Evolutionary conservation across 345 rosid species (phyloP).

Genomic region (Euclidium syriacum): DNA sequence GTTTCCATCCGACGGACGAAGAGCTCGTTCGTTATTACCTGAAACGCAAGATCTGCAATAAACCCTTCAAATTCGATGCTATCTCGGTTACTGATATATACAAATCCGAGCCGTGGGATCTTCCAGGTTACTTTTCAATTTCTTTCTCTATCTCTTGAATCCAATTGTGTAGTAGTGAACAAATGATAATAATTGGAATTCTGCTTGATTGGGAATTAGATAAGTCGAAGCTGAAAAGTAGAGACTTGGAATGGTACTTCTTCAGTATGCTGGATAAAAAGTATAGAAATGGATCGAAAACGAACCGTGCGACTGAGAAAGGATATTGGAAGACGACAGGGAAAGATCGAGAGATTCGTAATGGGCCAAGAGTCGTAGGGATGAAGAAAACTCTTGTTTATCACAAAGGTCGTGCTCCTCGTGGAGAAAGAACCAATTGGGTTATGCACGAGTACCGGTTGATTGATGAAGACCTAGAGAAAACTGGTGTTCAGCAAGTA

Average conservation of each 20-base stretch:
- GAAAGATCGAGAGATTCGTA: slow-evolving; percentile 63
- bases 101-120: slow-evolving; percentile 95
- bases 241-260: slow-evolving; percentile 97
- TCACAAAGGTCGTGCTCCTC: slow-evolving; percentile 85
- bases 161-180: neutral
- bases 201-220: slow-evolving; percentile 28
- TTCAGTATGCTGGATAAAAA: slow-evolving; percentile 77
- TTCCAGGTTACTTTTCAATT: slow-evolving; percentile 48
- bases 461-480: slow-evolving; percentile 50
- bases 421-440: slow-evolving; percentile 81
- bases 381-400: slow-evolving; percentile 99
- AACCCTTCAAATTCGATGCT: slow-evolving; percentile 62
- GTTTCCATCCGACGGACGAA: slow-evolving; percentile 94
- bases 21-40: slow-evolving; percentile 93
- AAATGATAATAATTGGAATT: neutral
- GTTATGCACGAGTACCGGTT: slow-evolving; percentile 97
- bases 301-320: slow-evolving; percentile 87
- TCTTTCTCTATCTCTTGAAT: neutral
- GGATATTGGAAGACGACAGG: slow-evolving; percentile 99
- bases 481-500: slow-evolving; percentile 60
- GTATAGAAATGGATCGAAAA: slow-evolving; percentile 77
- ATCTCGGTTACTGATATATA: slow-evolving; percentile 74
- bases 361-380: slow-evolving; percentile 50
- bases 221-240: slow-evolving; percentile 70
- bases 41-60: slow-evolving; percentile 67